Base-by-base conservation (phyloP, 1,284 basidiomycete genomes). In the Fomitopsis pinicola region DNA sequence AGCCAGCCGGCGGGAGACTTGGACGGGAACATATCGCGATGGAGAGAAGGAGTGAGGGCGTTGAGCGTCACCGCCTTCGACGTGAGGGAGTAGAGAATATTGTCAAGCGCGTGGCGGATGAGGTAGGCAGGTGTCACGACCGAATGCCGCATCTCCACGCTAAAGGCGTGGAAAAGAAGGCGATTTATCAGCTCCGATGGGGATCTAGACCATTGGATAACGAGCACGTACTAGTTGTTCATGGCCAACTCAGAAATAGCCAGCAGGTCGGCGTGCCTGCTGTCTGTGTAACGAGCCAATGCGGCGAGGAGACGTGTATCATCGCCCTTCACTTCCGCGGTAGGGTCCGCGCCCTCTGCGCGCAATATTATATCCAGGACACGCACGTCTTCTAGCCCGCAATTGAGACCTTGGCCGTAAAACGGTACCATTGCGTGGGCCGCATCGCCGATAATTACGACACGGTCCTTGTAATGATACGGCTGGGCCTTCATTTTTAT, bases 381-480 rank as follows among this genome's bases (percentile, higher is more conserved):
- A 64, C 97, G 87, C 62, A 99, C 95, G 75, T 99, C 97, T 78
- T 99, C 97, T 60, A 99, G 84, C 10, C 97, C 97, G 72, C 96
- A 98, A 73, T 99, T 99, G 67, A 99, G 83, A 19, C 97, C 97
- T 80, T 99, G 97, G 26, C 95, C 97, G 75, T 97, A 99, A 79
- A 99, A 99, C 55, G 97, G 97, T 28, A 96, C 93, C 95, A 98
- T 98, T 46, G 93, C 91, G 76, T 99, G 97, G 6, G 95, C 94
- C 40, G 97, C 89, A 75, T 99, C 97, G 55, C 97, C 97, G 55
- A 99, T 78, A 59, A 99, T 83, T 42, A 98, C 82, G 57, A 84
- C 94, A 68, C 94, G 86, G 76, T 94, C 93, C 73, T 86, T 86
- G 81, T 93, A 95, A 74, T 96, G 92, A 75, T 97, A 95, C 46